phyloP scores from a whole-genome alignment of 768 basidiomycete species.

The Atractiella rhizophila region DNA sequence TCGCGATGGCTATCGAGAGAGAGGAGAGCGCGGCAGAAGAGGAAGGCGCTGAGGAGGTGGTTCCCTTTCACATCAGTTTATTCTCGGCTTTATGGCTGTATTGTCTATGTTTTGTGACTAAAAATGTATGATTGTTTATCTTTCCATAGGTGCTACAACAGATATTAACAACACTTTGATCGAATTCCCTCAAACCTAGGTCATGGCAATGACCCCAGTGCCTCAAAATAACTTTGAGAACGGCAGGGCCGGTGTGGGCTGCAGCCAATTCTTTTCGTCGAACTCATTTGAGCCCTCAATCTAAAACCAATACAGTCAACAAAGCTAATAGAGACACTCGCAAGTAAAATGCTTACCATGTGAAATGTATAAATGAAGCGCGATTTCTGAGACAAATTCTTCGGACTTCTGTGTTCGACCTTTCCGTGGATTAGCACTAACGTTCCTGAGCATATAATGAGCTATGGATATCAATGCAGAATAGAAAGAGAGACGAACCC shows the following conservation, averaged over 20 bases:
- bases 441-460: conserved; percentile 30
- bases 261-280: conserved; percentile 85
- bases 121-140: no score
- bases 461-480: neutral
- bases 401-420: conserved; percentile 74
- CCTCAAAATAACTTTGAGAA: conserved; percentile 43
- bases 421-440: conserved; percentile 80
- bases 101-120: no score
- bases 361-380: conserved; percentile 68
- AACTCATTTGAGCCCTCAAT: conserved; percentile 42
- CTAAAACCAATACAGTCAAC: conserved; percentile 19
- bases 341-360: neutral
- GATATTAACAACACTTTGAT: no score
- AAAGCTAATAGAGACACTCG: neutral
- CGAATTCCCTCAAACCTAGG: no score
- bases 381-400: conserved; percentile 52
- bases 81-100: no score
- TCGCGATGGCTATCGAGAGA: no score
- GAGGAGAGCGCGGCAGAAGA: no score
- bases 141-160: no score
- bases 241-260: conserved; percentile 59
- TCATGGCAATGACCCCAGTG: neutral
- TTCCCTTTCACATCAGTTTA: no score
- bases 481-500: no score
- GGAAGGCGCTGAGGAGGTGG: no score